A percentile compares a stretch with the other conserved stretches of the same genome.
phyloP scores from a whole-genome alignment of 257 asterid genomes.

The Galeopsis tetrahit region DNA sequence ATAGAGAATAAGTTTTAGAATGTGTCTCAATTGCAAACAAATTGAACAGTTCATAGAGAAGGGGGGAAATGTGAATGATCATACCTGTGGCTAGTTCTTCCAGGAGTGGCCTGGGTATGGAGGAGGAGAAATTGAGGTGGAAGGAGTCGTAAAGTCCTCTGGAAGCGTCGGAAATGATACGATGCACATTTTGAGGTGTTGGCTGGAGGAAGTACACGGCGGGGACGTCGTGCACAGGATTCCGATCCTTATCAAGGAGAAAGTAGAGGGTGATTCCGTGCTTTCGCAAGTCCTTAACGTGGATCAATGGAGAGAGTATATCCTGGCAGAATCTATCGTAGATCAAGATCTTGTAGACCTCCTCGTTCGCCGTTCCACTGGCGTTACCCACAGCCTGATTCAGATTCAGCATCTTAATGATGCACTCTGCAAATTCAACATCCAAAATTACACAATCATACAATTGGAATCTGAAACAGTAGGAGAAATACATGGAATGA shows the following conservation, averaged over 20 bases:
- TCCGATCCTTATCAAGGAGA: conserved; percentile 94
- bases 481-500: conserved; percentile 1
- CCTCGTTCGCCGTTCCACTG: conserved; percentile 83
- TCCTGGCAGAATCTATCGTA: conserved; percentile 92
- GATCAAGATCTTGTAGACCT: conserved; percentile 96
- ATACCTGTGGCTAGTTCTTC: conserved; percentile 94
- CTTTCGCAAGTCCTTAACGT: conserved; percentile 94
- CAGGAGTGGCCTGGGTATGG: conserved; percentile 85
- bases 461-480: neutral
- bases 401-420: conserved; percentile 94
- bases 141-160: conserved; percentile 79
- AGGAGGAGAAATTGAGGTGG: conserved; percentile 93
- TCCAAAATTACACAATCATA: neutral
- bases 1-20: neutral
- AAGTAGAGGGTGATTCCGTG: conserved; percentile 96
- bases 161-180: conserved; percentile 74
- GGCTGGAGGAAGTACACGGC: conserved; percentile 93
- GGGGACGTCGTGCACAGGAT: conserved; percentile 95
- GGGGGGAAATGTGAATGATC: conserved; percentile 11
- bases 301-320: conserved; percentile 93
- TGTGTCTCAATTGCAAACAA: conserved; percentile 3
- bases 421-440: conserved; percentile 65
- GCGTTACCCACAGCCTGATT: conserved; percentile 74
- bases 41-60: conserved; percentile 20
- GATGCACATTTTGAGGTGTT: conserved; percentile 70